phyloP scores from a whole-genome alignment of 768 basidiomycete species.

The Lactarius psammicola region DNA sequence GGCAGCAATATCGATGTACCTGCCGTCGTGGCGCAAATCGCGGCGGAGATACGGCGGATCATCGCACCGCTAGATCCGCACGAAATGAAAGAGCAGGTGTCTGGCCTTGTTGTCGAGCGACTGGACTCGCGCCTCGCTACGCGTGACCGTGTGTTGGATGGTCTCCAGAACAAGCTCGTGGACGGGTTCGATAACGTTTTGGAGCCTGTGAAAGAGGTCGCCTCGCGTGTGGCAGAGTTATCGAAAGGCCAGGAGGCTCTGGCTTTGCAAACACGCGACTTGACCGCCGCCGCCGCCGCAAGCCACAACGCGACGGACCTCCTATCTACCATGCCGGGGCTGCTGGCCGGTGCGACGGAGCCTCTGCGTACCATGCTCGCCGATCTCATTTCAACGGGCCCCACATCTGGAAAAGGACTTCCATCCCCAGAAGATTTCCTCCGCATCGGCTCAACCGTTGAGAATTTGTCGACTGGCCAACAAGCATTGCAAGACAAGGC shows the following conservation, averaged over 20 bases:
- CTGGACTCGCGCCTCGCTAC: constrained; percentile 78
- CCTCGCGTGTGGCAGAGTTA: constrained; percentile 43
- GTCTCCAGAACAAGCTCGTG: constrained; percentile 52
- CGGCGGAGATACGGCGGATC: constrained; percentile 64
- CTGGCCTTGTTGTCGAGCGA: constrained; percentile 83
- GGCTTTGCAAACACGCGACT: constrained; percentile 38
- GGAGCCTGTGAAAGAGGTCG: constrained; percentile 44
- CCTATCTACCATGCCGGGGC: constrained; percentile 49
- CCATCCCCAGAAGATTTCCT: constrained; percentile 34
- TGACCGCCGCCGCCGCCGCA: constrained; percentile 36
- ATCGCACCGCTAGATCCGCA: constrained; percentile 79
- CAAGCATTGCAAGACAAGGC: constrained; percentile 47
- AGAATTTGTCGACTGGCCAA: constrained; percentile 51
- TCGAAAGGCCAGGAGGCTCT: constrained; percentile 44
- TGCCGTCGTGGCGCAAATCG: constrained; percentile 56
- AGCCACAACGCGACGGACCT: constrained; percentile 44
- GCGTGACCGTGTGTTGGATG: constrained; percentile 67
- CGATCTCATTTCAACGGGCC: constrained; percentile 28
- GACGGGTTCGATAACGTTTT: constrained; percentile 50
- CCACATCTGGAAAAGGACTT: constrained; percentile 27
- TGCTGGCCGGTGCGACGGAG: constrained; percentile 46
- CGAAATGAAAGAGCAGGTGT: constrained; percentile 86
- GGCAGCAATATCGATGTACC: constrained; percentile 48
- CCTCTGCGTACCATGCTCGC: constrained; percentile 40
- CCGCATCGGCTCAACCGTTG: constrained; percentile 49